Conservation (phyloP, 192 early-diverging fungal species). For the Coemansia sp. region DNA sequence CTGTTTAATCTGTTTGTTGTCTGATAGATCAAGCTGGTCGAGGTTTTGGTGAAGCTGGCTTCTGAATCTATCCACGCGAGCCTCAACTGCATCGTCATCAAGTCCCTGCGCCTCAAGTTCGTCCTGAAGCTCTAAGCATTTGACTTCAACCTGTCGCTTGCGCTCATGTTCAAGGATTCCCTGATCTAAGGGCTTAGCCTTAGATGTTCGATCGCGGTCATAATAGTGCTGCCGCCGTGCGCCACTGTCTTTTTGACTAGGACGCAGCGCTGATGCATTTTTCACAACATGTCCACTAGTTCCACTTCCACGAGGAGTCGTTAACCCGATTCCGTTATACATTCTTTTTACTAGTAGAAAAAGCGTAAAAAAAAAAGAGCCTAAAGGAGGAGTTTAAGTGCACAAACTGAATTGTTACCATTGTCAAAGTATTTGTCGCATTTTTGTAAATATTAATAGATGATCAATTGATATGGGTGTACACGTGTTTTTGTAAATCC, state of each 20-base stretch:
- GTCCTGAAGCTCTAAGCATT: conserved; percentile 77
- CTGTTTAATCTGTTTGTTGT: conserved; percentile 34
- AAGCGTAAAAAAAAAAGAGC: not conserved
- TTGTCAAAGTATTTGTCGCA: not conserved
- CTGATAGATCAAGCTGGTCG: conserved; percentile 18
- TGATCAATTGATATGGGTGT: not conserved
- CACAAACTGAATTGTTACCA: not conserved
- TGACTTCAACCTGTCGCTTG: conserved; percentile 85
- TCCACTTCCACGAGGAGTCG: conserved; percentile 78
- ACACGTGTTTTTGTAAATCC: not conserved
- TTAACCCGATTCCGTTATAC: conserved; percentile 82
- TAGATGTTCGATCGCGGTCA: conserved; percentile 50
- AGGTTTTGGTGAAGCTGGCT: conserved; percentile 59
- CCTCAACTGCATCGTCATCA: conserved; percentile 65
- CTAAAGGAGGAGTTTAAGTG: not conserved
- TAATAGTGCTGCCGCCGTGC: not conserved
- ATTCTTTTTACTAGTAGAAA: conserved; percentile 23
- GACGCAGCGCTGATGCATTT: conserved; percentile 74
- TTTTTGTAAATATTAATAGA: not conserved
- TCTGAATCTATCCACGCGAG: conserved; percentile 62
- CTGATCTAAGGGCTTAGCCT: conserved; percentile 36
- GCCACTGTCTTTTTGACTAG: conserved; percentile 59
- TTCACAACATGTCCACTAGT: conserved; percentile 96
- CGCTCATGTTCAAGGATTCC: conserved; percentile 78
- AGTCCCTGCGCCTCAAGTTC: conserved; percentile 75